Conservation (phyloP, 2,329 filamentous ascomycete species). For the Ophiosphaerella herpotricha region DNA sequence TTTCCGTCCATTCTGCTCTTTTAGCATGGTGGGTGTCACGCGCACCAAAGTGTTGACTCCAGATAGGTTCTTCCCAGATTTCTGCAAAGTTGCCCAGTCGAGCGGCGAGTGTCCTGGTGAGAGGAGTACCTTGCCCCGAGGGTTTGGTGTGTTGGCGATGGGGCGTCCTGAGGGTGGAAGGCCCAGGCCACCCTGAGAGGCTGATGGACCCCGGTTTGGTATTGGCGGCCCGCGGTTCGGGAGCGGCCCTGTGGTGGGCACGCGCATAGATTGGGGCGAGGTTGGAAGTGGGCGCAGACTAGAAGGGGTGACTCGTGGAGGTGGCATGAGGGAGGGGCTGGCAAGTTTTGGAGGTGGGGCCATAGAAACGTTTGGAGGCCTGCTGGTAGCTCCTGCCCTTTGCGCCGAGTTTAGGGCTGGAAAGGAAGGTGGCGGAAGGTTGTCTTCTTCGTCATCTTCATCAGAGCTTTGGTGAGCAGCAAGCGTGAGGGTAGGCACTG, state of each 20-base stretch:
- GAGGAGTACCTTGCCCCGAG: constrained; percentile 71
- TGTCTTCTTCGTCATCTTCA: constrained; percentile 38
- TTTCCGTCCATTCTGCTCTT: constrained; percentile 77
- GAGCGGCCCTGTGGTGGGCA: constrained; percentile 54
- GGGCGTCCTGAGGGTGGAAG: constrained; percentile 34
- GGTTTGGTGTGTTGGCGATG: constrained; percentile 47
- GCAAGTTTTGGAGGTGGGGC: constrained; percentile 27
- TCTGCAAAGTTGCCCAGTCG: constrained; percentile 89
- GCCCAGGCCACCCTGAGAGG: constrained; percentile 48
- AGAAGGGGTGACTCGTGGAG: constrained; percentile 43
- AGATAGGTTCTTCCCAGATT: constrained; percentile 62
- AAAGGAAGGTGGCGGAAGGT: constrained; percentile 49
- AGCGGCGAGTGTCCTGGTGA: constrained; percentile 92
- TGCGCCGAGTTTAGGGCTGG: constrained; percentile 55
- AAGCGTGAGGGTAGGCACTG: constrained; percentile 45
- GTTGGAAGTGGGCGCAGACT: constrained; percentile 42
- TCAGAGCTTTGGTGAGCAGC: constrained; percentile 40
- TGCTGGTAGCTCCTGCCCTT: constrained; percentile 39
- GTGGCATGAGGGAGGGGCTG: constrained; percentile 39
- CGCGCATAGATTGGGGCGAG: constrained; percentile 40
- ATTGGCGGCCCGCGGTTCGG: constrained; percentile 52
- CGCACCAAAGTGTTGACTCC: constrained; percentile 63
- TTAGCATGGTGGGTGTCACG: constrained; percentile 82
- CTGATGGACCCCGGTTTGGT: constrained; percentile 47
- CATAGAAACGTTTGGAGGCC: constrained; percentile 17